Evolutionary conservation across 108 stramenopile species (phyloP).

Genomic region (Pseudonitzschia delicatissima): DNA sequence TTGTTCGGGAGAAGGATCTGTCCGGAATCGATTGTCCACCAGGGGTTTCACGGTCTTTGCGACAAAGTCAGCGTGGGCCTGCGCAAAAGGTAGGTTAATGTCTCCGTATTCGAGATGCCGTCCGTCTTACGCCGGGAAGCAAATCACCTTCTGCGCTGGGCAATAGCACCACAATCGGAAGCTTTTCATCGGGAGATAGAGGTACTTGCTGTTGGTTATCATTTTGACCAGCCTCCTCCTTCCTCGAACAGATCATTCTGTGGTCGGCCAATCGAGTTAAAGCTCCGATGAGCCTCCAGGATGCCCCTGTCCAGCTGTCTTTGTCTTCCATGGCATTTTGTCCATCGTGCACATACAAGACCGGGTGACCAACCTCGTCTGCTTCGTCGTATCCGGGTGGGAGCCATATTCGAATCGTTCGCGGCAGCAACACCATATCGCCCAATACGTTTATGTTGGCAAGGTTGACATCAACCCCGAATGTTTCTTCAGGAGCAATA

Average conservation of each 20-base stretch:
- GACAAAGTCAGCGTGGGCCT: slow-evolving; percentile 68
- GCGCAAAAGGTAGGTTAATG: slow-evolving; percentile 42
- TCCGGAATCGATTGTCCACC: slow-evolving; percentile 48
- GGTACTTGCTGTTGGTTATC: slow-evolving; percentile 32
- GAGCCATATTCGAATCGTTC: slow-evolving; percentile 62
- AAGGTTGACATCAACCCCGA: slow-evolving; percentile 34
- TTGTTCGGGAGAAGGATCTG: slow-evolving; percentile 25
- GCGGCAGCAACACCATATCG: slow-evolving; percentile 39
- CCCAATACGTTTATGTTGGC: slow-evolving; percentile 31
- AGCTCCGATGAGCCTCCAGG: slow-evolving; percentile 68
- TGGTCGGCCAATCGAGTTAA: slow-evolving; percentile 50
- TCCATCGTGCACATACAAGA: slow-evolving; percentile 69
- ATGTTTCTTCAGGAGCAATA: slow-evolving; percentile 42
- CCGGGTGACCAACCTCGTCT: slow-evolving; percentile 26
- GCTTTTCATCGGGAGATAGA: not conserved
- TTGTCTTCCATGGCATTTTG: slow-evolving; percentile 55
- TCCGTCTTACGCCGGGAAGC: slow-evolving; percentile 35
- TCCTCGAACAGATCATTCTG: not conserved
- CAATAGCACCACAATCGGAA: slow-evolving; percentile 39
- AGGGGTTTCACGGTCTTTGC: slow-evolving; percentile 58
- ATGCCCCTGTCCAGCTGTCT: slow-evolving; percentile 66
- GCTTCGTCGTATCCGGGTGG: slow-evolving; percentile 48
- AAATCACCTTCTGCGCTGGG: slow-evolving; percentile 37
- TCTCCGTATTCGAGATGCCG: slow-evolving; percentile 61
- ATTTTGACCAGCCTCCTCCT: not conserved